Percentiles rank a stretch among this genome's conserved stretches.
Conservation (phyloP, 257 asterid genomes). For the Fraxinus excelsior region DNA sequence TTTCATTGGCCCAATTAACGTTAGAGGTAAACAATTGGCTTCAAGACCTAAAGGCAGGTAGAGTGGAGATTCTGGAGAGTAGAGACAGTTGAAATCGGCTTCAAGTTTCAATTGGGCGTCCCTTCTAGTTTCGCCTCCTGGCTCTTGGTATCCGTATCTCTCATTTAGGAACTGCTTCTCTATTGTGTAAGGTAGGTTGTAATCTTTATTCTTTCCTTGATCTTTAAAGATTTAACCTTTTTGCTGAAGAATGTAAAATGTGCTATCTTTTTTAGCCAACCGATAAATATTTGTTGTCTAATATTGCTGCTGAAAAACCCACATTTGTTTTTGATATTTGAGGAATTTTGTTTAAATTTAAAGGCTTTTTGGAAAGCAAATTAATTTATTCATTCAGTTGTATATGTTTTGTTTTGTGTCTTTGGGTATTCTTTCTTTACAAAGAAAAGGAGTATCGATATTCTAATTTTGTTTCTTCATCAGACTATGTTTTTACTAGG, state of each 20-base stretch:
- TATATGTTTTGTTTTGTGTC: background rate
- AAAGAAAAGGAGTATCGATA: background rate
- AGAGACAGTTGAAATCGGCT: too few relatives aligned
- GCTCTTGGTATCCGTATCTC: too few relatives aligned
- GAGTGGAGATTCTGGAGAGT: too few relatives aligned
- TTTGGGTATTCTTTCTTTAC: background rate
- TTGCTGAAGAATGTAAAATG: constrained; percentile 8
- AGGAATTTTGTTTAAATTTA: background rate
- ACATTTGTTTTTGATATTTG: background rate
- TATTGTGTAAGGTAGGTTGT: too few relatives aligned
- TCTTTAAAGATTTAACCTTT: constrained; percentile 1
- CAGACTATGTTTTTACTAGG: background rate
- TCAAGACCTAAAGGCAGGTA: too few relatives aligned
- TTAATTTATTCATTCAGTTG: background rate
- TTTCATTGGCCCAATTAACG: too few relatives aligned
- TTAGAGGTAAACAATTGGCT: too few relatives aligned
- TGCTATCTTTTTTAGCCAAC: background rate
- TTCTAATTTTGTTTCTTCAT: too few relatives aligned
- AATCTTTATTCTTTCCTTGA: background rate
- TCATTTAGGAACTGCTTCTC: too few relatives aligned
- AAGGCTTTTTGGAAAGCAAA: background rate
- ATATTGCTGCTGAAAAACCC: background rate
- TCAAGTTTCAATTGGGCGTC: too few relatives aligned
- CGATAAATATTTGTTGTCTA: constrained; percentile 5
- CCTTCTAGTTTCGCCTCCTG: too few relatives aligned